These are phyloP conservation scores for Sclerotinia glacialis DNA, from an alignment of 2,329 filamentous ascomycete genomes.

Conservation along the genomic window DNA sequence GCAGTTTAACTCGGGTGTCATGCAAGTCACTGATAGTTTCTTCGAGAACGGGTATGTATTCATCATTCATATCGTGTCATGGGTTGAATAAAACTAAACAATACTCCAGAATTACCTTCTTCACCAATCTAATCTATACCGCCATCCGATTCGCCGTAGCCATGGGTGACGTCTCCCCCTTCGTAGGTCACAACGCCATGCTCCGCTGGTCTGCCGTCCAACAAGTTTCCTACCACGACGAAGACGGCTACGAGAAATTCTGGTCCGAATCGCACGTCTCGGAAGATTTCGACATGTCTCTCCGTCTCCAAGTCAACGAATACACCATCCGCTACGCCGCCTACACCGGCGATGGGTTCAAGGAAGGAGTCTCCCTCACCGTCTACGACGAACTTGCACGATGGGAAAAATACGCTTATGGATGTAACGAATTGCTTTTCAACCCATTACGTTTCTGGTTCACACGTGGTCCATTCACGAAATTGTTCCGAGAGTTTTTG, in stretches of 20 bases:
- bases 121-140: constrained; percentile 72
- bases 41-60: constrained; percentile 56
- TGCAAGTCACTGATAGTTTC: constrained; percentile 73
- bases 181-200: constrained; percentile 78
- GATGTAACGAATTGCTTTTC: constrained; percentile 80
- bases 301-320: constrained; percentile 68
- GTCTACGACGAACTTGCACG: constrained; percentile 81
- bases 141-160: constrained; percentile 75
- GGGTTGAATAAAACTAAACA: not conserved
- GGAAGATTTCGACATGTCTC: constrained; percentile 80
- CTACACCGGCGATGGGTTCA: constrained; percentile 74
- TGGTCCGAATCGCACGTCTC: constrained; percentile 80
- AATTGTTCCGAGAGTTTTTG: constrained; percentile 72
- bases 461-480: constrained; percentile 72
- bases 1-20: constrained; percentile 74
- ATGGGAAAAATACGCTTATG: constrained; percentile 86
- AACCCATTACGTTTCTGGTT: constrained; percentile 73
- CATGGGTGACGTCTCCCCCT: constrained; percentile 73
- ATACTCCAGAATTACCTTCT: constrained; percentile 56
- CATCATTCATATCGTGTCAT: not conserved
- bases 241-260: constrained; percentile 73
- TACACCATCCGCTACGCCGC: constrained; percentile 71
- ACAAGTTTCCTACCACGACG: constrained; percentile 66
- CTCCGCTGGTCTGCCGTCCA: constrained; percentile 74
- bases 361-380: constrained; percentile 79